Percentiles rank a stretch among this genome's conserved stretches.
These are phyloP conservation scores for Petunia secreta DNA, from an alignment of 257 asterid species.

Conservation along the genomic window DNA sequence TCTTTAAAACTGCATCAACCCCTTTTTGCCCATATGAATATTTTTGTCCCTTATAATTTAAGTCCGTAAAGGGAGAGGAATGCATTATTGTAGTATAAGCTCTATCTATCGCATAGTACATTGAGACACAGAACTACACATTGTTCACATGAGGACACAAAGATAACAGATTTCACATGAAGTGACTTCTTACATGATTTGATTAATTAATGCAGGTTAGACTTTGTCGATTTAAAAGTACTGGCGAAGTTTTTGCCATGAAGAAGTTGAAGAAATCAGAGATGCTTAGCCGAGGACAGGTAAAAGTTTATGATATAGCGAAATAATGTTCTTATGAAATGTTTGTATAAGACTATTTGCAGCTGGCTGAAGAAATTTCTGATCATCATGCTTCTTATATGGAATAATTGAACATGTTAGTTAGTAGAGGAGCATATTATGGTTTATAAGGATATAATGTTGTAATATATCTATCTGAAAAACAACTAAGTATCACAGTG, in stretches of 20 bases:
- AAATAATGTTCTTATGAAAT: neutral
- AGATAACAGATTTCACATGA: neutral
- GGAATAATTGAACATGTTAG: neutral
- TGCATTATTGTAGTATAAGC: neutral
- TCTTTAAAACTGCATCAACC: neutral
- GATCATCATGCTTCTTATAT: neutral
- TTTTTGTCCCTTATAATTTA: too few relatives aligned
- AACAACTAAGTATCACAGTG: too few relatives aligned
- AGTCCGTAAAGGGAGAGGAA: neutral
- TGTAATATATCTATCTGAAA: too few relatives aligned
- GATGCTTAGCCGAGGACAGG: constrained; percentile 99
- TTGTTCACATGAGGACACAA: neutral
- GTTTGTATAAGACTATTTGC: neutral
- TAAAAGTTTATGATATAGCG: constrained; percentile 29
- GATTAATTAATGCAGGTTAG: constrained; percentile 70
- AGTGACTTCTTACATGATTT: constrained; percentile 27
- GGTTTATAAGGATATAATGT: neutral
- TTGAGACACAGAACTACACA: neutral
- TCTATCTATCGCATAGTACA: neutral
- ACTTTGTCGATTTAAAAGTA: constrained; percentile 77
- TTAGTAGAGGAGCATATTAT: neutral
- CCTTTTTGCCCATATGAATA: neutral
- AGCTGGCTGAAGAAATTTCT: neutral
- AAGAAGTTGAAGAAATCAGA: constrained; percentile 92
- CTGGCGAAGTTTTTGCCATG: constrained; percentile 96